Base-by-base conservation (phyloP, 2,329 filamentous ascomycete genomes). In the Curvularia sp. region DNA sequence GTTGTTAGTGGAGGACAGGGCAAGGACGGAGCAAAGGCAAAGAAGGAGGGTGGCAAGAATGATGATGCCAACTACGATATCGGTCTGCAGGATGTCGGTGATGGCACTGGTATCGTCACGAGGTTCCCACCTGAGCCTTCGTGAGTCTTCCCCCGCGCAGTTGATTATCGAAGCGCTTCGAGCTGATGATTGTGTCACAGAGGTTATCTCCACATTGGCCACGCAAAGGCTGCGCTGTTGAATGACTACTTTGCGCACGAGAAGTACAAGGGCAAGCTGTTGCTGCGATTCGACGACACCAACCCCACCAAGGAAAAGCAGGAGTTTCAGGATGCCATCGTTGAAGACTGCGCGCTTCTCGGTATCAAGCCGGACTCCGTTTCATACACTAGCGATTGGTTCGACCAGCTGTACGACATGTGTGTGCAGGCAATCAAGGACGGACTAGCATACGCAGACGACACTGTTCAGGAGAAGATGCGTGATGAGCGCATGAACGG, bases 201-300 rank as follows among this genome's bases (percentile, higher is more conserved):
- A 64, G 93, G 93, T 61, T 97, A 96, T 76, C 87, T 97, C 43
- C 94, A 97, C 80, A 96, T 97, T 64, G 94, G 94, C 53, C 94
- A 98, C 81, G 92, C 93, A 68, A 98, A 98, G 81, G 93, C 93
- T 28, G 93, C 93, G 5, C 84, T 96, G 54, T 87, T 98, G 56
- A 97, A 95, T 81, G 93, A 98, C 77, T 98, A 96, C 83, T 98
- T 98, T 70, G 94, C 93, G 43, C 93, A 97, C 78, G 89, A 93
- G 76, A 91, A 92, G 69, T 96, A 96, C 83, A 89, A 94, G 60
- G 95, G 95, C 71, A 96, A 90, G 71, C 84, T 99, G 69, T 88
- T 96, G 59, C 86, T 98, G 49, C 91, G 95, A 59, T 95, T 99
- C 73, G 95, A 99, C 75, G 95, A 99, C 74, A 99, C 95, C 55